Conservation (phyloP, 1,284 basidiomycete genomes). For the Hypsizygus ulmarius region DNA sequence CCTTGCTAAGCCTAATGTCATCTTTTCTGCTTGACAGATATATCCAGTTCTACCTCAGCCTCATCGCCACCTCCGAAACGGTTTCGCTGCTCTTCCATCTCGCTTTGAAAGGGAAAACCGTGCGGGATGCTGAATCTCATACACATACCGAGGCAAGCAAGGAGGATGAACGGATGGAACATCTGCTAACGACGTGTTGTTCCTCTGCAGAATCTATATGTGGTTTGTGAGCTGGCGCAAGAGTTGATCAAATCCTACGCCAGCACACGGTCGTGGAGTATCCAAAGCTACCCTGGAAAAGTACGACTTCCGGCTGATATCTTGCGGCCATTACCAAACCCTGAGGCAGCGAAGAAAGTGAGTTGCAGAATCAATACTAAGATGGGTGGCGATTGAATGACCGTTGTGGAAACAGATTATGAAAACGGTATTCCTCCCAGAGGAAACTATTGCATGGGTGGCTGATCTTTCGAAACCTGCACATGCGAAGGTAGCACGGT, state of each 20-base stretch:
- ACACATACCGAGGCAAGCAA: slow-evolving; percentile 62
- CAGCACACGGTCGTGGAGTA: slow-evolving; percentile 67
- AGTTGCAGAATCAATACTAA: slow-evolving; percentile 6
- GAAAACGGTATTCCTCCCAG: slow-evolving; percentile 64
- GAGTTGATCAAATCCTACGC: slow-evolving; percentile 78
- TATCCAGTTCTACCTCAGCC: slow-evolving; percentile 84
- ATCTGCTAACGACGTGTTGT: slow-evolving; percentile 7
- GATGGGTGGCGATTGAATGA: not conserved
- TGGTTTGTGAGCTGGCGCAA: slow-evolving; percentile 87
- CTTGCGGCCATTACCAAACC: slow-evolving; percentile 61
- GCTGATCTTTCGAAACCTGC: slow-evolving; percentile 39
- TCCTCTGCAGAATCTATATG: slow-evolving; percentile 74
- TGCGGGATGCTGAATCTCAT: slow-evolving; percentile 72
- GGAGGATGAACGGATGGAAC: not conserved
- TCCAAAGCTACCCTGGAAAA: slow-evolving; percentile 80
- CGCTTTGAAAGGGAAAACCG: slow-evolving; percentile 82
- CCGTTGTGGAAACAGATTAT: slow-evolving; percentile 44
- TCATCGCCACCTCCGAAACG: slow-evolving; percentile 75
- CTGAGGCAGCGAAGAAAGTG: slow-evolving; percentile 64
- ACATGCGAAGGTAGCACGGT: slow-evolving; percentile 26
- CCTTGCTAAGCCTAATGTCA: not conserved
- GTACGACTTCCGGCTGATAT: slow-evolving; percentile 83
- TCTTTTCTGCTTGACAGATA: slow-evolving; percentile 52
- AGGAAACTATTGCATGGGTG: slow-evolving; percentile 56
- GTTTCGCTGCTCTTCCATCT: slow-evolving; percentile 83